A percentile compares a stretch with the other conserved stretches of the same genome.
Evolutionary conservation across 2,329 filamentous ascomycete genomes (phyloP).

Genomic region (Fusarium humuli): DNA sequence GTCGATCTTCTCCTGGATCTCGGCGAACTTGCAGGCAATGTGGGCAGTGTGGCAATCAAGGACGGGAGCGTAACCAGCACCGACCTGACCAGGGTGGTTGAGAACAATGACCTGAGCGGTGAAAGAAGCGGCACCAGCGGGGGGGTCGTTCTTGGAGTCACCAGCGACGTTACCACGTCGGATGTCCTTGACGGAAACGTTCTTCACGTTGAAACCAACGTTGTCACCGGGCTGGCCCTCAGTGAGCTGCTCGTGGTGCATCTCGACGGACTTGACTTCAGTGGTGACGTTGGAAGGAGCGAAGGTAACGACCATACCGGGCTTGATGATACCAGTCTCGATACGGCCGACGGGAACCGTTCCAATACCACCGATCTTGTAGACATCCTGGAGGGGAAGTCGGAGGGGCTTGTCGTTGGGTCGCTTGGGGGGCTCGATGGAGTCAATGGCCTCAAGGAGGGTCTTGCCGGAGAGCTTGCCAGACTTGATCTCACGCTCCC

Average conservation of each 20-base stretch:
- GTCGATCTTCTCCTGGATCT: constrained; percentile 99
- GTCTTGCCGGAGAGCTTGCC: constrained; percentile 93
- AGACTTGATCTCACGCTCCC: constrained; percentile 96
- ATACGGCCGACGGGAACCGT: constrained; percentile 99
- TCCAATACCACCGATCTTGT: constrained; percentile 99
- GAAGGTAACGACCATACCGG: constrained; percentile 96
- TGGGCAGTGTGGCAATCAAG: constrained; percentile 99
- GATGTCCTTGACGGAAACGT: constrained; percentile 99
- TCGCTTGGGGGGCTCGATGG: constrained; percentile 91
- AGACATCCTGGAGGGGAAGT: constrained; percentile 99
- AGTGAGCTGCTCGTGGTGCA: constrained; percentile 99
- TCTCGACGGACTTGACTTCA: constrained; percentile 99
- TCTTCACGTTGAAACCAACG: constrained; percentile 99
- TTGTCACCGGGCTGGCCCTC: constrained; percentile 99
- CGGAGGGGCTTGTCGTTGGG: constrained; percentile 99
- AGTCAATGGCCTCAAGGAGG: constrained; percentile 98
- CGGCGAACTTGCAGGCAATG: constrained; percentile 99
- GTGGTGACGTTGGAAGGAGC: constrained; percentile 99
- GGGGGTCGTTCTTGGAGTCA: constrained; percentile 99
- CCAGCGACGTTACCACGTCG: constrained; percentile 99
- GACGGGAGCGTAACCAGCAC: constrained; percentile 98
- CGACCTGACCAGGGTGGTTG: constrained; percentile 99
- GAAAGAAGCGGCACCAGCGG: constrained; percentile 89
- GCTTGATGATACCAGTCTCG: constrained; percentile 97
- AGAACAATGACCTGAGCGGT: constrained; percentile 99